Evolutionary conservation across 148 eudicot genomes (phyloP).

Genomic region (Silene uniflora): DNA sequence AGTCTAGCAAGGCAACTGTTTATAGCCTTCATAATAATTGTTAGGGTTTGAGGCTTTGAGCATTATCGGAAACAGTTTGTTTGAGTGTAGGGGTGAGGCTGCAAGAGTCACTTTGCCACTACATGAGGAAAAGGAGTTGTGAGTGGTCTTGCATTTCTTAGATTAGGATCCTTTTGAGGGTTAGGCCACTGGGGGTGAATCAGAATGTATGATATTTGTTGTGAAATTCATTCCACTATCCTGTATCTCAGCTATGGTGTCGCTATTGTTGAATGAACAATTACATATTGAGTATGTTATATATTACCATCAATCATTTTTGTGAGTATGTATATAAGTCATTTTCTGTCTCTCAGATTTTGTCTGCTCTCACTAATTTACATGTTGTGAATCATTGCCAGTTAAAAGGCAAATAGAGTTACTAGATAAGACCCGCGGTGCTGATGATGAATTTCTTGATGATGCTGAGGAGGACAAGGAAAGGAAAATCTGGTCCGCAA

Average conservation of each 20-base stretch:
- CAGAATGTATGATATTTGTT: neutral
- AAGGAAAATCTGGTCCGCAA: constrained; percentile 44
- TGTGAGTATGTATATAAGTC: neutral
- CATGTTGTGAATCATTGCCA: constrained; percentile 26
- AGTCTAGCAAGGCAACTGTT: neutral
- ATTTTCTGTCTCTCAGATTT: neutral
- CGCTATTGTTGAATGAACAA: neutral
- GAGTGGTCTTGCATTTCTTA: neutral
- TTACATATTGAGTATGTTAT: neutral
- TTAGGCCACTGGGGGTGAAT: neutral
- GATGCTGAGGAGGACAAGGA: constrained; percentile 59
- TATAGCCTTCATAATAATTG: neutral
- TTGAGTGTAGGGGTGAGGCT: constrained; percentile 8
- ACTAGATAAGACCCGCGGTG: constrained; percentile 35
- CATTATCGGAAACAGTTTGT: neutral
- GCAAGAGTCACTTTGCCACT: neutral
- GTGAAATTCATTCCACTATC: neutral
- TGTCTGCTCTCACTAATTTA: constrained; percentile 2
- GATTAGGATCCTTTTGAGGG: neutral
- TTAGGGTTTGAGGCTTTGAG: neutral
- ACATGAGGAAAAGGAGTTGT: neutral
- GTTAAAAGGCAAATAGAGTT: constrained; percentile 57
- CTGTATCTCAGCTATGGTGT: neutral
- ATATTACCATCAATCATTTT: neutral
- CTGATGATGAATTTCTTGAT: constrained; percentile 66